Percentiles rank a stretch among this genome's conserved stretches.
phyloP scores from a whole-genome alignment of 495 filamentous ascomycete species.

The Chaetomium tenue region DNA sequence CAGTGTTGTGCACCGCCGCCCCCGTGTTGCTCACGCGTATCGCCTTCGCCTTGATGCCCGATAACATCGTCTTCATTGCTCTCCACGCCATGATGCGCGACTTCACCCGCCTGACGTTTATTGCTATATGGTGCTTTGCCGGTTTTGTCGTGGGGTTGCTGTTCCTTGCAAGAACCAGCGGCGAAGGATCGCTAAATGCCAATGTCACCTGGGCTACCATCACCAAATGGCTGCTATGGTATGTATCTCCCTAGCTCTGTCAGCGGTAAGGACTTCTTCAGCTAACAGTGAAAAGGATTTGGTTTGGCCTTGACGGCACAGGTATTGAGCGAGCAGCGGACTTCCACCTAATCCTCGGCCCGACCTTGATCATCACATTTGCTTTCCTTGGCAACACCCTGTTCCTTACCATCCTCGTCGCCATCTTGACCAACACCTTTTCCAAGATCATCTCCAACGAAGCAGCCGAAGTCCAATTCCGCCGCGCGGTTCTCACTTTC shows the following conservation, averaged over 20 bases:
- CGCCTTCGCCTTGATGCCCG: slow-evolving; percentile 64
- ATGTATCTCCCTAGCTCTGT: not conserved
- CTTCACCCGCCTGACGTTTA: slow-evolving; percentile 59
- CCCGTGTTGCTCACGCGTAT: slow-evolving; percentile 61
- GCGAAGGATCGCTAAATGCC: slow-evolving; percentile 31
- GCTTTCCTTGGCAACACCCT: slow-evolving; percentile 66
- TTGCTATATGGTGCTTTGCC: slow-evolving; percentile 63
- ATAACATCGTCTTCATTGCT: slow-evolving; percentile 66
- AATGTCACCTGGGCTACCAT: slow-evolving; percentile 50
- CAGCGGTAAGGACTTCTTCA: not conserved
- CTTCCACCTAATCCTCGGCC: slow-evolving; percentile 59
- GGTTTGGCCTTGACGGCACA: slow-evolving; percentile 67
- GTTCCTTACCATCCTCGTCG: slow-evolving; percentile 66
- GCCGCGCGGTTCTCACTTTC: slow-evolving; percentile 61
- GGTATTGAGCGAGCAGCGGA: slow-evolving; percentile 57
- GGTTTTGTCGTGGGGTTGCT: slow-evolving; percentile 62
- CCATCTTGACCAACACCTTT: slow-evolving; percentile 65
- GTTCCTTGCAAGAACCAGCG: slow-evolving; percentile 50
- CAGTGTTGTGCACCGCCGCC: slow-evolving; percentile 59
- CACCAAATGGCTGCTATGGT: slow-evolving; percentile 64
- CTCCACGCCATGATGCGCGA: slow-evolving; percentile 66
- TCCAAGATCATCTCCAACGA: slow-evolving; percentile 60
- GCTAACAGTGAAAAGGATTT: slow-evolving; percentile 45
- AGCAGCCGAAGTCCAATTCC: slow-evolving; percentile 61
- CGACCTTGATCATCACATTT: slow-evolving; percentile 60